phyloP scores from a whole-genome alignment of 2,329 filamentous ascomycete genomes.

The Aspergillus sp. region DNA sequence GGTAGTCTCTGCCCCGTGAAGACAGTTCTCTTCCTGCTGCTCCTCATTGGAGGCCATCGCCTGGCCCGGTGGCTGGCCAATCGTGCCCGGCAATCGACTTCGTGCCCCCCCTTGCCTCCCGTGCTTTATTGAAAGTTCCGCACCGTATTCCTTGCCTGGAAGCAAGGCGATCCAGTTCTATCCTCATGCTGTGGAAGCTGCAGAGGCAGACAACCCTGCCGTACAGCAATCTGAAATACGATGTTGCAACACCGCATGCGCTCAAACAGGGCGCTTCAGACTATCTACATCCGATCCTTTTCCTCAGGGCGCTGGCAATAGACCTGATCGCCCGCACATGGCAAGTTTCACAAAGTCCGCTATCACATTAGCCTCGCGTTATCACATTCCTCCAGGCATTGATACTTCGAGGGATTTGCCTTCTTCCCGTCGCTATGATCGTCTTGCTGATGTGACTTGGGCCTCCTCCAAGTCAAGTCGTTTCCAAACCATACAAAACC shows the following conservation, averaged over 20 bases:
- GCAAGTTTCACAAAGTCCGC: constrained; percentile 12
- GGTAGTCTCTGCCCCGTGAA: not conserved
- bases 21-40: not conserved
- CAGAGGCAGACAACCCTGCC: not conserved
- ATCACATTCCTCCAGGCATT: constrained; percentile 9
- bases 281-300: not conserved
- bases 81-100: constrained; percentile 1
- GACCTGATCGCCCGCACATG: constrained; percentile 8
- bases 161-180: constrained; percentile 1
- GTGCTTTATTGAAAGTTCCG: not conserved
- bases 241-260: not conserved
- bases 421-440: not conserved
- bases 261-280: not conserved
- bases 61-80: constrained; percentile 2
- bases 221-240: not conserved
- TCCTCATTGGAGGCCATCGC: not conserved
- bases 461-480: not conserved
- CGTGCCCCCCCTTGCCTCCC: not conserved
- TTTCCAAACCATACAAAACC: constrained; percentile 21
- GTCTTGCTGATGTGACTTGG: not conserved
- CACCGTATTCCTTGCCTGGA: constrained; percentile 12
- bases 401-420: not conserved
- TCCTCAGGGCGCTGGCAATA: constrained; percentile 16
- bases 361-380: constrained; percentile 21
- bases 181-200: not conserved